These are phyloP conservation scores for Scheffersomyces insectosa DNA, from an alignment of 1,139 yeast genomes.

Conservation along the genomic window DNA sequence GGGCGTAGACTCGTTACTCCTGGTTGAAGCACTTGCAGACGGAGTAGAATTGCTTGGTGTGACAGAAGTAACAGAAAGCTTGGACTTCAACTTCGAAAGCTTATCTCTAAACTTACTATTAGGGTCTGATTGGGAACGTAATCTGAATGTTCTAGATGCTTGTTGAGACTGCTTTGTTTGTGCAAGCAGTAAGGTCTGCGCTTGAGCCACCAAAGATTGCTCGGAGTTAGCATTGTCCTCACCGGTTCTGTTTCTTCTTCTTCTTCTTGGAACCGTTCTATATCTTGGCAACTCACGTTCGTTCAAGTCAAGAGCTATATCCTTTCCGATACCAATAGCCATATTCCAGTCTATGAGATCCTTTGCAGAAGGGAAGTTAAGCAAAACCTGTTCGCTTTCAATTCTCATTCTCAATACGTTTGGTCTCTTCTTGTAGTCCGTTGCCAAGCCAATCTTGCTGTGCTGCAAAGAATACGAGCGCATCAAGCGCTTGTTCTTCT, in stretches of 20 bases:
- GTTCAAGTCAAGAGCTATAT: conserved; percentile 61
- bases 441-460: conserved; percentile 68
- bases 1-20: neutral
- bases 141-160: conserved; percentile 5
- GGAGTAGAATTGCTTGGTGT: neutral
- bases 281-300: conserved; percentile 64
- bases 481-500: conserved; percentile 8
- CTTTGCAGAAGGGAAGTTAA: conserved; percentile 55
- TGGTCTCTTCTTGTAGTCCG: conserved; percentile 62
- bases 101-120: conserved; percentile 18
- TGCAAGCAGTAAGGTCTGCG: neutral
- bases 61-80: conserved; percentile 5
- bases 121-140: conserved; percentile 18
- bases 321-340: conserved; percentile 60
- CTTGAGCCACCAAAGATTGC: neutral
- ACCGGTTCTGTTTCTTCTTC: conserved; percentile 35
- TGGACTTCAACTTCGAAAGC: conserved; percentile 20
- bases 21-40: conserved; percentile 1
- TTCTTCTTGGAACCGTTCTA: conserved; percentile 72
- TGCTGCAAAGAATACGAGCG: conserved; percentile 68
- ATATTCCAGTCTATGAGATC: conserved; percentile 68
- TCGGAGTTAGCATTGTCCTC: neutral
- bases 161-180: neutral
- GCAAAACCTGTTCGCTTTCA: conserved; percentile 67
- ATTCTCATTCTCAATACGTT: conserved; percentile 61